Evolutionary conservation across 192 early-diverging fungal genomes (phyloP).

Genomic region (Phlyctochytrium bullatum): DNA sequence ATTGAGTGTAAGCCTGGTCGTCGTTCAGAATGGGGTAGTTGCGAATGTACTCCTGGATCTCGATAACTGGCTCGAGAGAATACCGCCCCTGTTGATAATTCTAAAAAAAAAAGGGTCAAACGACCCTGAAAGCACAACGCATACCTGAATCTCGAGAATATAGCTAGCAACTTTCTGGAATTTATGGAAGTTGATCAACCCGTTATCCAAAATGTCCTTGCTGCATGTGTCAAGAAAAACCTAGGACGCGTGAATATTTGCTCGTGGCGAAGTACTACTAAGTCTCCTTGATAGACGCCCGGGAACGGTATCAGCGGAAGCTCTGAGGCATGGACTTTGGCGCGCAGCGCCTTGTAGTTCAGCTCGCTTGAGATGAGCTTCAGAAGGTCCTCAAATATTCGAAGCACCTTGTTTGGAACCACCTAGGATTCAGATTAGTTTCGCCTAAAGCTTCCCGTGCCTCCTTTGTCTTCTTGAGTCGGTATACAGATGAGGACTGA

Average conservation of each 20-base stretch:
- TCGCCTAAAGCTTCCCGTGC: constrained; percentile 12
- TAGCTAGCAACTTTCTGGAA: constrained; percentile 52
- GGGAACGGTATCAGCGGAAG: constrained; percentile 62
- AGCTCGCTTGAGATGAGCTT: constrained; percentile 48
- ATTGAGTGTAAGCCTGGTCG: constrained; percentile 48
- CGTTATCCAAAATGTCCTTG: constrained; percentile 47
- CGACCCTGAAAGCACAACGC: constrained; percentile 1
- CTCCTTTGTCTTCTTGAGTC: constrained; percentile 56
- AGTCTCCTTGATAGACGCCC: constrained; percentile 57
- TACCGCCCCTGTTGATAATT: constrained; percentile 27
- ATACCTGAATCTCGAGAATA: constrained; percentile 54
- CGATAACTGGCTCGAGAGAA: constrained; percentile 39
- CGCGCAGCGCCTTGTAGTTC: constrained; percentile 55
- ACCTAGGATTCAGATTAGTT: constrained; percentile 12
- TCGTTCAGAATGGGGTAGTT: constrained; percentile 35
- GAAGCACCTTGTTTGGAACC: constrained; percentile 43
- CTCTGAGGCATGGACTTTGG: constrained; percentile 44
- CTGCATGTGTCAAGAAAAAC: constrained; percentile 53
- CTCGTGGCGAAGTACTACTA: constrained; percentile 25
- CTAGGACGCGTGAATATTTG: neutral
- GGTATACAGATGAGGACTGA: constrained; percentile 49
- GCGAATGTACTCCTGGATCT: constrained; percentile 53
- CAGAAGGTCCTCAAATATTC: constrained; percentile 44
- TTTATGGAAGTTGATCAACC: constrained; percentile 55
- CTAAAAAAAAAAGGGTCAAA: neutral